Percentiles rank a stretch among this genome's conserved stretches.
Conservation (phyloP, 148 eudicot genomes). For the Diospyros lotus region DNA sequence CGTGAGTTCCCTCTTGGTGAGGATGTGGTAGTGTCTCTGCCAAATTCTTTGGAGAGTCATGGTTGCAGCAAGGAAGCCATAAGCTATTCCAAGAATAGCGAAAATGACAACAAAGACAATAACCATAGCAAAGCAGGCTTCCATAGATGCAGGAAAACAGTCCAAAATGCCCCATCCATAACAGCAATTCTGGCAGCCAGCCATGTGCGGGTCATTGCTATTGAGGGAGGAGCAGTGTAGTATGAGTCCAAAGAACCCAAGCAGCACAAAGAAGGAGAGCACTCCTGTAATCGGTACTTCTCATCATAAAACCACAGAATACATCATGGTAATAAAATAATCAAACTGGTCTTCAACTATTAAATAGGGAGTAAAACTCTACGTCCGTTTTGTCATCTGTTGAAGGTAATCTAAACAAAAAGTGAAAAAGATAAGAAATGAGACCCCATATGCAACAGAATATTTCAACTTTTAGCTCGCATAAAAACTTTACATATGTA, state of each 20-base stretch:
- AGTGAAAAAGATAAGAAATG: not conserved
- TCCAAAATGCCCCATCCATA: slow-evolving; percentile 89
- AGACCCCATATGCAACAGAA: not conserved
- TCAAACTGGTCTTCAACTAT: not conserved
- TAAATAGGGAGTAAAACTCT: not conserved
- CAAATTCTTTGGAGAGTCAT: slow-evolving; percentile 87
- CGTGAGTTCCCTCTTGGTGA: slow-evolving; percentile 85
- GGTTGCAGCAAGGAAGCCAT: slow-evolving; percentile 85
- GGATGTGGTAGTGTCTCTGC: slow-evolving; percentile 97
- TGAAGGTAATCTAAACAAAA: not conserved
- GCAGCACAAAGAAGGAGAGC: slow-evolving; percentile 72
- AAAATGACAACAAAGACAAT: slow-evolving; percentile 73
- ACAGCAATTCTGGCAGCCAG: slow-evolving; percentile 90
- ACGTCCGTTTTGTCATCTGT: not conserved
- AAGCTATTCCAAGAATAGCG: slow-evolving; percentile 86
- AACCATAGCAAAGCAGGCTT: slow-evolving; percentile 77
- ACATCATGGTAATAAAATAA: not conserved
- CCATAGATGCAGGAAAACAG: slow-evolving; percentile 84
- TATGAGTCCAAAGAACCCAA: slow-evolving; percentile 75
- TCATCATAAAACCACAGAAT: not conserved
- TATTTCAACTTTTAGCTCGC: not conserved
- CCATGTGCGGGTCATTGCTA: slow-evolving; percentile 61
- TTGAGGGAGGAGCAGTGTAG: slow-evolving; percentile 69
- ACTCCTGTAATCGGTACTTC: slow-evolving; percentile 44
- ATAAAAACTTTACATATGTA: not conserved